Base-by-base conservation (phyloP, 75 land plant genomes). In the Chamaecyparis obtusa region DNA sequence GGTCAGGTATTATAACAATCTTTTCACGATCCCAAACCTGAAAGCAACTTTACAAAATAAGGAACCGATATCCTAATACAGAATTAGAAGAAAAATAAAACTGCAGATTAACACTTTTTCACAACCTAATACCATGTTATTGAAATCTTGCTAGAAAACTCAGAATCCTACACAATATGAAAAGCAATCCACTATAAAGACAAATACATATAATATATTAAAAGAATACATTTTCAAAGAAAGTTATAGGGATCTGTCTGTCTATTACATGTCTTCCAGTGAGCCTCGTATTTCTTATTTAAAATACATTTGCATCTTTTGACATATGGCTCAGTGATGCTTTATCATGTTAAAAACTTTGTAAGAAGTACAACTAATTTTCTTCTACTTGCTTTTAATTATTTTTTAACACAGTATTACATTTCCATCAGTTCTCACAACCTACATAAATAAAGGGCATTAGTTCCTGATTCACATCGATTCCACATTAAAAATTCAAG, bases 11-110 rank as follows among this genome's bases (percentile, higher is more conserved):
- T 17, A 98, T 91, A 13, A 98, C 99, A 85, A 98, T 86, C 88
- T 95, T 98, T 89, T 98, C 99, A 86, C 93, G 95, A 87, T 98
- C 98, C 99, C 98, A 96, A 67, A 98, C 98, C 99, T 98, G 91
- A 32, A 8, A 54, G 36, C 8, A 84, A 30, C 55, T 82, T 27
- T 3, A 36, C 35, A 41, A 21, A 43, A 80, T 80, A 19, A 80
- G 83, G 35, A 71, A 71, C 74, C 30, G n/a, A 30, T 71, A 71
- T n/a, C 33, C 1, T 71, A 7, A 27, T 8, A 30, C 33, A 30
- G 33, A 71, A 71, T 71, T 71, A 30, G 33, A 71, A 71, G 30
- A 80, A 80, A 8, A 5, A 21, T 11, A 44, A 9, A 80, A 41
- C 13, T 80, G 2, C 11, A 43, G 16, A 44, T 71, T 30, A 71